A percentile compares a stretch with the other conserved stretches of the same genome.
phyloP scores from a whole-genome alignment of 2,329 filamentous ascomycete genomes.

The Zopfia rhizophila region DNA sequence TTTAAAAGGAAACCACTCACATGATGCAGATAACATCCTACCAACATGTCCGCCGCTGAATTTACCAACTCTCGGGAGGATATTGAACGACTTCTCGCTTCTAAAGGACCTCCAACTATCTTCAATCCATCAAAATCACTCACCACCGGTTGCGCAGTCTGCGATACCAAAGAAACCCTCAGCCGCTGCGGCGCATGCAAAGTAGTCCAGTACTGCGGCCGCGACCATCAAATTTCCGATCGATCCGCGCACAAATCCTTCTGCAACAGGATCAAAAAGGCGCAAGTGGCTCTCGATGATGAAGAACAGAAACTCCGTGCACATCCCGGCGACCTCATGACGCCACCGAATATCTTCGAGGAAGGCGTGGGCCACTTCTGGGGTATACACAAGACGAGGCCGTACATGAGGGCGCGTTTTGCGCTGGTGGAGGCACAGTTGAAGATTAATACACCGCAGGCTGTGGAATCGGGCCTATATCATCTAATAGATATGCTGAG shows the following conservation, averaged over 20 bases:
- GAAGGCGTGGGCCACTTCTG: slow-evolving; percentile 1
- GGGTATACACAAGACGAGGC: not conserved
- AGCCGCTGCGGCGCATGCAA: slow-evolving; percentile 57
- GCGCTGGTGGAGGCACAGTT: slow-evolving; percentile 39
- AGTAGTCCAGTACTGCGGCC: slow-evolving; percentile 58
- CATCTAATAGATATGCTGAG: slow-evolving; percentile 56
- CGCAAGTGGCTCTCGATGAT: slow-evolving; percentile 34
- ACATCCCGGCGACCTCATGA: slow-evolving; percentile 47
- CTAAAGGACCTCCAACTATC: not conserved
- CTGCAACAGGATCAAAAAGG: slow-evolving; percentile 54
- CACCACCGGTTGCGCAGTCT: slow-evolving; percentile 5
- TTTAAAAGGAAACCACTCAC: no score
- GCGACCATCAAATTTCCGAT: slow-evolving; percentile 56
- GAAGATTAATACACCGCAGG: slow-evolving; percentile 44
- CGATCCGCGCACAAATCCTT: slow-evolving; percentile 50
- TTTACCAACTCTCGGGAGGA: no score
- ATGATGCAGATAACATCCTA: no score
- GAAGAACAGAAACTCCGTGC: slow-evolving; percentile 55
- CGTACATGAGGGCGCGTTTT: slow-evolving; percentile 1
- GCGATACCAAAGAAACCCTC: slow-evolving; percentile 37
- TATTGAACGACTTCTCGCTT: no score
- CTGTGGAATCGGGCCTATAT: slow-evolving; percentile 47
- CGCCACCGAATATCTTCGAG: slow-evolving; percentile 43
- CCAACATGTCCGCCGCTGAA: no score
- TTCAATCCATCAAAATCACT: slow-evolving; percentile 11